phyloP scores from a whole-genome alignment of 306 rosid species.

The Dalbergia oliveri region DNA sequence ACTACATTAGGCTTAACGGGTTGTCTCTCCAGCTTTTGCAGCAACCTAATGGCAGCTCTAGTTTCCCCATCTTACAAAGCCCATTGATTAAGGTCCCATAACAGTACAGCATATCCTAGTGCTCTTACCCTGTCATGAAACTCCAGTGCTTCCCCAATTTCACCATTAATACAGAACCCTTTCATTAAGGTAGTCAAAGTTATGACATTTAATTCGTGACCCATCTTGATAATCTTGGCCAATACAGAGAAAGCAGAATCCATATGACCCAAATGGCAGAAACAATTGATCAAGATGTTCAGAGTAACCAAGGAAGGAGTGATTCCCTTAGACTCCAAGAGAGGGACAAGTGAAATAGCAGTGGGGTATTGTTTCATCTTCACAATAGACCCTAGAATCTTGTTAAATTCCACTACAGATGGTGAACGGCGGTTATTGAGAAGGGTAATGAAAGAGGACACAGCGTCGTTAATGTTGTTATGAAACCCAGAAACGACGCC shows the following conservation, averaged over 20 bases:
- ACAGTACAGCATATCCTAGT: not conserved
- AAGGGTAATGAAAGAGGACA: not conserved
- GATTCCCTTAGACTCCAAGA: not conserved
- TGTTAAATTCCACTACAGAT: not conserved
- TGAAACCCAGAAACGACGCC: too few relatives aligned
- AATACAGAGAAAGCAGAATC: not conserved
- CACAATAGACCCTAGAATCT: not conserved
- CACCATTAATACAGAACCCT: not conserved
- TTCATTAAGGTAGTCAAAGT: not conserved
- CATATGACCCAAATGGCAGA: not conserved
- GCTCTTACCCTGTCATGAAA: not conserved
- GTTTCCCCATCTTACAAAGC: not conserved
- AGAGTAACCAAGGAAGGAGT: not conserved
- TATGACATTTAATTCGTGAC: not conserved
- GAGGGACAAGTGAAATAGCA: not conserved
- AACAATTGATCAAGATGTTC: not conserved
- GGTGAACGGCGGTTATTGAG: not conserved
- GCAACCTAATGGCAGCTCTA: not conserved
- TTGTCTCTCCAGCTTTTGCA: not conserved
- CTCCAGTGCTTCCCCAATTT: not conserved
- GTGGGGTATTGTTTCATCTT: not conserved
- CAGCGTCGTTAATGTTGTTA: not conserved
- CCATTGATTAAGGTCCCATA: not conserved
- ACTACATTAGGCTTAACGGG: not conserved
- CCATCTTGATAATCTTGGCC: slow-evolving; percentile 6